Percentiles rank a stretch among this genome's conserved stretches.
Conservation (phyloP, 2,329 filamentous ascomycete species). For the Penicillium psychrosexuale region DNA sequence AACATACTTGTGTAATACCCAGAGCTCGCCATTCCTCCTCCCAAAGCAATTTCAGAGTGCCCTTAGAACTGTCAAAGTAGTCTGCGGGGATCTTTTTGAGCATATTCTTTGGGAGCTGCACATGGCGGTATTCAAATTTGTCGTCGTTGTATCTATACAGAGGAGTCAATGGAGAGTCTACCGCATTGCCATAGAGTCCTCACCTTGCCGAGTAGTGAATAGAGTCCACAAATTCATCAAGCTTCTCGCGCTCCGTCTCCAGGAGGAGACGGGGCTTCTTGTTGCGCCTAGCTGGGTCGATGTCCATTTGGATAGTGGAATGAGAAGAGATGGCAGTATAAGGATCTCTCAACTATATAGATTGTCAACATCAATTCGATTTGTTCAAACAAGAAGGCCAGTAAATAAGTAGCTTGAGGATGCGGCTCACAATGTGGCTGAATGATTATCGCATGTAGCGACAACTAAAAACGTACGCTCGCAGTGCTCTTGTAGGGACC, state of each 20-base stretch:
- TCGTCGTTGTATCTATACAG: constrained; percentile 77
- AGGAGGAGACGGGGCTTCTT: constrained; percentile 75
- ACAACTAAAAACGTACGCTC: neutral
- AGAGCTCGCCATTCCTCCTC: constrained; percentile 97
- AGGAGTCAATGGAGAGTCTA: constrained; percentile 19
- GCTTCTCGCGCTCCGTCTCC: constrained; percentile 73
- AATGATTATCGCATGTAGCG: constrained; percentile 2
- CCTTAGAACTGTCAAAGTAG: constrained; percentile 84
- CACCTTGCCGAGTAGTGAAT: constrained; percentile 96
- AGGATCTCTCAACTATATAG: neutral
- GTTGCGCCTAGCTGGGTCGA: constrained; percentile 84
- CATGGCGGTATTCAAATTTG: constrained; percentile 94
- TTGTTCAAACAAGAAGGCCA: neutral
- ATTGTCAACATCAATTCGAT: neutral
- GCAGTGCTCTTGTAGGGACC: neutral
- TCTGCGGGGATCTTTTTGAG: constrained; percentile 94
- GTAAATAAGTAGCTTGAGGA: neutral
- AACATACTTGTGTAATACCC: constrained; percentile 86
- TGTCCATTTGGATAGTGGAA: constrained; percentile 41
- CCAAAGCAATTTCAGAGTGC: constrained; percentile 93
- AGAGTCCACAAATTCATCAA: constrained; percentile 87
- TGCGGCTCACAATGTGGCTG: neutral
- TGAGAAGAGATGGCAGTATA: neutral
- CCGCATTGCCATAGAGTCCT: constrained; percentile 25
- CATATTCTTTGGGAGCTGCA: constrained; percentile 97